Percentiles rank a stretch among this genome's conserved stretches.
Evolutionary conservation across 2,329 filamentous ascomycete genomes (phyloP).

Genomic region (Colletotrichum cordylinicola): DNA sequence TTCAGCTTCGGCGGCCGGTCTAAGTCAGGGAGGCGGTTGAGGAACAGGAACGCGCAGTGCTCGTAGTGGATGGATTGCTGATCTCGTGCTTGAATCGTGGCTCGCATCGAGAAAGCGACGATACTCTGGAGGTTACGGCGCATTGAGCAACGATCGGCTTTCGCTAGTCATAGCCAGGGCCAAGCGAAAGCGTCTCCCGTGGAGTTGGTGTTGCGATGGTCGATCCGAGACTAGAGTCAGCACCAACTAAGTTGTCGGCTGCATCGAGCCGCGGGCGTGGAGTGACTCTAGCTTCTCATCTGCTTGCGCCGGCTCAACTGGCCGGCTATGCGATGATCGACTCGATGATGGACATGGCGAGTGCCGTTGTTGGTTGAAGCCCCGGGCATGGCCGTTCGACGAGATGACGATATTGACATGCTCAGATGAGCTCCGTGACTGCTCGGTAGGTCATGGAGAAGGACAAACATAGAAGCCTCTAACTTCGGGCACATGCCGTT

Average conservation of each 20-base stretch:
- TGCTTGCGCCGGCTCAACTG: neutral
- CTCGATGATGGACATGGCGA: neutral
- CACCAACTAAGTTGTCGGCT: neutral
- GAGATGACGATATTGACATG: neutral
- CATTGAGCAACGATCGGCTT: neutral
- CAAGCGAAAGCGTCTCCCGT: neutral
- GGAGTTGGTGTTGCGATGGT: neutral
- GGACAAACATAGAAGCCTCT: neutral
- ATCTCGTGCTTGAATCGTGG: neutral
- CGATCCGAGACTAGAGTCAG: neutral
- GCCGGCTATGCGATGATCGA: conserved; percentile 10
- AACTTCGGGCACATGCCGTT: neutral
- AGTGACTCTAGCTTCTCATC: neutral
- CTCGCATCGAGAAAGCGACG: neutral
- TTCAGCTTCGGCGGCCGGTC: neutral
- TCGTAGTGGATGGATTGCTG: neutral
- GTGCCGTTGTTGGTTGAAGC: neutral
- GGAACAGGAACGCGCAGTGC: neutral
- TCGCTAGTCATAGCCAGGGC: conserved; percentile 1
- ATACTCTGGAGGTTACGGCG: neutral
- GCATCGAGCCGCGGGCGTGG: neutral
- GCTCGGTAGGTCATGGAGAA: neutral
- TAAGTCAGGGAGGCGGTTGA: neutral
- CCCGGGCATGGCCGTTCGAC: neutral
- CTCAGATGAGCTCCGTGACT: neutral